phyloP scores from a whole-genome alignment of 306 rosid genomes.

The Rosa rugosa region DNA sequence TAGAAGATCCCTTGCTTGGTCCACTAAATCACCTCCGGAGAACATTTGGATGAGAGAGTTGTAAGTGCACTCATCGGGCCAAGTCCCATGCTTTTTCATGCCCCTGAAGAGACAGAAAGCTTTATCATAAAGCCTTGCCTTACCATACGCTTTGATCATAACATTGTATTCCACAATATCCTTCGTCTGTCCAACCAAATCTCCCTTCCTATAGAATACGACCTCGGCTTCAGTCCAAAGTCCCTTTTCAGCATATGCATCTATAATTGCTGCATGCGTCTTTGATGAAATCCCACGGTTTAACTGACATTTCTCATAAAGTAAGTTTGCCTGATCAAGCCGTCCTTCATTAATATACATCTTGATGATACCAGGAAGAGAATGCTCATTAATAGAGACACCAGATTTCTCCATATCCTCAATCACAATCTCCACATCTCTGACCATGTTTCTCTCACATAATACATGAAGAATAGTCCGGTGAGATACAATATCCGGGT shows the following conservation, averaged over 20 bases:
- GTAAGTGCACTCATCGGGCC: constrained; percentile 79
- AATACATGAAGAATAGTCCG: constrained; percentile 61
- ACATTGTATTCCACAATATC: constrained; percentile 73
- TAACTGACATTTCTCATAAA: constrained; percentile 48
- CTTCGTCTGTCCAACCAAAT: constrained; percentile 41
- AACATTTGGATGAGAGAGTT: constrained; percentile 88
- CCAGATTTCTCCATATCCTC: constrained; percentile 61
- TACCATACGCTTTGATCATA: constrained; percentile 90
- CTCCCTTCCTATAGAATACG: constrained; percentile 54
- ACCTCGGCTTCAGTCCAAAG: constrained; percentile 77
- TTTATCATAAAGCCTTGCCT: constrained; percentile 63
- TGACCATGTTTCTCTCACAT: constrained; percentile 66
- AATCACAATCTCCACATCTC: constrained; percentile 59
- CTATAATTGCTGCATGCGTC: constrained; percentile 61
- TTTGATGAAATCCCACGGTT: constrained; percentile 44
- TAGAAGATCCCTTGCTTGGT: constrained; percentile 61
- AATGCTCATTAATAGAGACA: constrained; percentile 53
- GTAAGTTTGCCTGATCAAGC: constrained; percentile 50
- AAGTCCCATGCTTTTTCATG: constrained; percentile 75
- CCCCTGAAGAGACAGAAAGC: constrained; percentile 65
- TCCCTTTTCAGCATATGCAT: constrained; percentile 82
- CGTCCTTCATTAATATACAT: constrained; percentile 68
- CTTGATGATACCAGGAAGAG: constrained; percentile 64
- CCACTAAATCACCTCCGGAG: constrained; percentile 66
- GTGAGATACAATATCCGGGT: constrained; percentile 71